Percentiles rank a stretch among this genome's conserved stretches.
Evolutionary conservation across 768 basidiomycete species (phyloP).

Genomic region (Hydnomerulius pinastri): DNA sequence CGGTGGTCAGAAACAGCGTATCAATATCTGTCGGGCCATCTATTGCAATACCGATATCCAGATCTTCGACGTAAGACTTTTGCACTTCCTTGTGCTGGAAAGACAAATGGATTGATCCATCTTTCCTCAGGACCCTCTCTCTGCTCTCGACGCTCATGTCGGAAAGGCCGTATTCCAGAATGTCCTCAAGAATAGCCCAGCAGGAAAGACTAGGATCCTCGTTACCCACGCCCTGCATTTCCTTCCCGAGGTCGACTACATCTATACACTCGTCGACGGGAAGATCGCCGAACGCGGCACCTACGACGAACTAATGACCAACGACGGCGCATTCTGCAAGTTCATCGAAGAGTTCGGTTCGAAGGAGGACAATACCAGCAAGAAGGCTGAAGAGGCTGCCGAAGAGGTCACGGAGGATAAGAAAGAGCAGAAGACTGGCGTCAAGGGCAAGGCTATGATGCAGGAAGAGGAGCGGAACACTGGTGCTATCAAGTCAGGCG

Average conservation of each 20-base stretch:
- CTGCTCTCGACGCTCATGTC: constrained; percentile 92
- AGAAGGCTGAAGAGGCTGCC: constrained; percentile 38
- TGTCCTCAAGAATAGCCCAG: constrained; percentile 63
- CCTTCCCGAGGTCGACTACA: constrained; percentile 84
- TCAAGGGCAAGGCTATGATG: constrained; percentile 63
- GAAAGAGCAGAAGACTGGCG: constrained; percentile 33
- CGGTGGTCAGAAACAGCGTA: constrained; percentile 78
- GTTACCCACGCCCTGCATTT: constrained; percentile 94
- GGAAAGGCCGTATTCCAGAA: constrained; percentile 87
- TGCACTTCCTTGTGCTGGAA: background rate
- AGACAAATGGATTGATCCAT: constrained; percentile 1
- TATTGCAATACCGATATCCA: constrained; percentile 87
- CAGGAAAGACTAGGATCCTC: constrained; percentile 79
- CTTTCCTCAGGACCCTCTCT: constrained; percentile 69
- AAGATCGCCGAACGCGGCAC: constrained; percentile 79
- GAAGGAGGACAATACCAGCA: constrained; percentile 48
- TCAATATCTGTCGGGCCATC: constrained; percentile 85
- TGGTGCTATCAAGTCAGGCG: constrained; percentile 47
- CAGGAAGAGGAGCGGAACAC: constrained; percentile 82
- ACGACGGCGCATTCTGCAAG: constrained; percentile 65
- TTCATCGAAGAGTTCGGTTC: constrained; percentile 79
- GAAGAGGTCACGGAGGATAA: constrained; percentile 35
- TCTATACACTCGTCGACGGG: constrained; percentile 78
- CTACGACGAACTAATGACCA: constrained; percentile 67
- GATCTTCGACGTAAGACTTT: constrained; percentile 63